phyloP scores from a whole-genome alignment of 495 filamentous ascomycete genomes.

The Daldinia grandis region DNA sequence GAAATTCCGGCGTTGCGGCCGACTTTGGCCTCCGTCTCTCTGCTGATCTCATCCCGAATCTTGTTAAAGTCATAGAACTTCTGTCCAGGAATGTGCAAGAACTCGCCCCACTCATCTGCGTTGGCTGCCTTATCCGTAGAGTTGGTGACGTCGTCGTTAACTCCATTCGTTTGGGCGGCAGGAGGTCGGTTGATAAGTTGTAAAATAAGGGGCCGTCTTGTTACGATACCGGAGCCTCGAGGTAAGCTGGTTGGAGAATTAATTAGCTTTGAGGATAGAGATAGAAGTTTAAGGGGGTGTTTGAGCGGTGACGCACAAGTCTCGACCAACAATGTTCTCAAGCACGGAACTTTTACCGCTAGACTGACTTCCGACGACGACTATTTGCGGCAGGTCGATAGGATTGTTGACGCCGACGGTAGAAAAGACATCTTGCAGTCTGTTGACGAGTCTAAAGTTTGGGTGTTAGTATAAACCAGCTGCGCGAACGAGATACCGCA shows the following conservation, averaged over 20 bases:
- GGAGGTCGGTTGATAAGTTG: conserved; percentile 92
- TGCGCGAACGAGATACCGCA: conserved; percentile 40
- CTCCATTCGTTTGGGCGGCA: conserved; percentile 74
- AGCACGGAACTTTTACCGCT: conserved; percentile 99
- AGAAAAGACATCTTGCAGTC: conserved; percentile 98
- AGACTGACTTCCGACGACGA: conserved; percentile 97
- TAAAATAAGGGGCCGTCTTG: conserved; percentile 92
- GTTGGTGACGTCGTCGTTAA: conserved; percentile 71
- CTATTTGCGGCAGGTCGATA: conserved; percentile 99
- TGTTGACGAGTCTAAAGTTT: conserved; percentile 86
- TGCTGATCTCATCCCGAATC: conserved; percentile 96
- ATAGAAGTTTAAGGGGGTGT: conserved; percentile 7
- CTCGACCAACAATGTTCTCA: conserved; percentile 98
- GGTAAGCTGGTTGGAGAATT: conserved; percentile 71
- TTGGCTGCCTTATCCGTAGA: conserved; percentile 83
- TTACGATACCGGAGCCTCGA: conserved; percentile 97
- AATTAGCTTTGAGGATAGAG: conserved; percentile 16
- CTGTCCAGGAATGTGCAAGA: conserved; percentile 96
- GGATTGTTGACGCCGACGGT: conserved; percentile 99
- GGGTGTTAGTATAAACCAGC: conserved; percentile 30
- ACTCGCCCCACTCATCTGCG: conserved; percentile 97
- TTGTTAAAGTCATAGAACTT: conserved; percentile 99
- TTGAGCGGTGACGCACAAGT: conserved; percentile 76
- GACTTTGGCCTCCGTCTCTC: conserved; percentile 96
- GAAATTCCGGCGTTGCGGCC: conserved; percentile 97